Evolutionary conservation across 208 protist genomes (phyloP).

Genomic region (Leishmania arabica): DNA sequence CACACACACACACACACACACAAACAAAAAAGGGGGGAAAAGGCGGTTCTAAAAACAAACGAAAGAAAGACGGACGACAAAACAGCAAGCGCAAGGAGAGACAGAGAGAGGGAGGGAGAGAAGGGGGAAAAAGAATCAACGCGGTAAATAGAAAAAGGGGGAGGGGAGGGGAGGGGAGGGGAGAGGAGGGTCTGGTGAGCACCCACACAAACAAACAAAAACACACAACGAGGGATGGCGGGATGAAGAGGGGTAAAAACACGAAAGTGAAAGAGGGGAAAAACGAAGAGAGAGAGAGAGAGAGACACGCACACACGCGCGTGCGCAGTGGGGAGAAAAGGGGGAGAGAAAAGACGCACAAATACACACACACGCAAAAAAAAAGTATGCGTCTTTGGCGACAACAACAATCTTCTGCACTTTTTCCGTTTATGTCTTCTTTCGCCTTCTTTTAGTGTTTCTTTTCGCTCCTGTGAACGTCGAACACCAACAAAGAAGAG

Average conservation of each 20-base stretch:
- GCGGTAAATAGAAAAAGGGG: neutral
- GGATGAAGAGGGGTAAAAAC: neutral
- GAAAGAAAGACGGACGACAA: neutral
- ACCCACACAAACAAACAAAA: neutral
- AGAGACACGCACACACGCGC: neutral
- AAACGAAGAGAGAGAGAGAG: neutral
- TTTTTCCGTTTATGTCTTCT: neutral
- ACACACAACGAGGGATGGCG: too few relatives aligned
- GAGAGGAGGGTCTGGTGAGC: neutral
- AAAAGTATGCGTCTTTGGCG: neutral
- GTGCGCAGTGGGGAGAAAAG: neutral
- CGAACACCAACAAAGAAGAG: too few relatives aligned
- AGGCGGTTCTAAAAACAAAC: neutral
- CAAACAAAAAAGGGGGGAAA: too few relatives aligned
- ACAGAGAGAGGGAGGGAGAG: neutral
- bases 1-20: too few relatives aligned
- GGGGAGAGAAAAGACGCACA: neutral
- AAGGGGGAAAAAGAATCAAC: neutral
- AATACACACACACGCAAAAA: neutral
- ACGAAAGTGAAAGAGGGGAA: neutral
- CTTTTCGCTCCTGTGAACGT: too few relatives aligned
- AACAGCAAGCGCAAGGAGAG: neutral
- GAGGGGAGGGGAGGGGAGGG: too few relatives aligned
- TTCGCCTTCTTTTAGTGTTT: neutral
- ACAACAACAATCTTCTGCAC: neutral